A percentile compares a stretch with the other conserved stretches of the same genome.
These are phyloP conservation scores for Plasmodium malariae DNA, from an alignment of 169 alveolate genomes.

Conservation along the genomic window DNA sequence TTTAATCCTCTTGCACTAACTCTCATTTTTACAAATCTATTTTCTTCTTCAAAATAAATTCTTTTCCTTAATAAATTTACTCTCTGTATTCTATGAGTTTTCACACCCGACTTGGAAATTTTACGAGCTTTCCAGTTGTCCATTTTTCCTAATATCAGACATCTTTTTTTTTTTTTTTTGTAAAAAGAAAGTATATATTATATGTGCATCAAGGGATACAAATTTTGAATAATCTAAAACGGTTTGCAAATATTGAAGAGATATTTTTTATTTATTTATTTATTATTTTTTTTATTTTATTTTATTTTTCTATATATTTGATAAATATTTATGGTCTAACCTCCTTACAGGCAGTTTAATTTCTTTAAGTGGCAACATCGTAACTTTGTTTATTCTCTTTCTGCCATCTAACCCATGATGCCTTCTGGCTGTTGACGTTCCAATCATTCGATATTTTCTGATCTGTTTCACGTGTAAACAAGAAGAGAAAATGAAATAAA, in stretches of 20 bases:
- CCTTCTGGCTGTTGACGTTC: slow-evolving; percentile 83
- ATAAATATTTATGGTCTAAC: slow-evolving; percentile 52
- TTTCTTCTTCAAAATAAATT: slow-evolving; percentile 86
- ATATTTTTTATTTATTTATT: background rate
- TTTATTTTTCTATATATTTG: background rate
- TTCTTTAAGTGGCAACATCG: slow-evolving; percentile 85
- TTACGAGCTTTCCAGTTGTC: slow-evolving; percentile 88
- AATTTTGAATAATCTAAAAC: background rate
- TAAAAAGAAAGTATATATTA: background rate
- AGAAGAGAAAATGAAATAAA: background rate
- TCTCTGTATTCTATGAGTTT: slow-evolving; percentile 84
- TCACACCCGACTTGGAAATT: slow-evolving; percentile 86
- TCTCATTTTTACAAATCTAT: slow-evolving; percentile 84
- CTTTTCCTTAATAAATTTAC: slow-evolving; percentile 87
- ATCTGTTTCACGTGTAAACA: slow-evolving; percentile 74
- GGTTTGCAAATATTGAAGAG: background rate
- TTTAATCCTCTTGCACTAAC: slow-evolving; percentile 88
- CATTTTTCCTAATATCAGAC: slow-evolving; percentile 91
- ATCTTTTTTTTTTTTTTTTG: slow-evolving; percentile 76
- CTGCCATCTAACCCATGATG: slow-evolving; percentile 86
- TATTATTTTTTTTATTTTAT: background rate
- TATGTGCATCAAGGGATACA: background rate
- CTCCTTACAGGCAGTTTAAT: slow-evolving; percentile 85
- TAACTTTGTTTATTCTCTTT: slow-evolving; percentile 84
- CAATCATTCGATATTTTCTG: slow-evolving; percentile 81